phyloP scores from a whole-genome alignment of 805 yeast genomes.

The Cyberlindnera misumaiensis region DNA sequence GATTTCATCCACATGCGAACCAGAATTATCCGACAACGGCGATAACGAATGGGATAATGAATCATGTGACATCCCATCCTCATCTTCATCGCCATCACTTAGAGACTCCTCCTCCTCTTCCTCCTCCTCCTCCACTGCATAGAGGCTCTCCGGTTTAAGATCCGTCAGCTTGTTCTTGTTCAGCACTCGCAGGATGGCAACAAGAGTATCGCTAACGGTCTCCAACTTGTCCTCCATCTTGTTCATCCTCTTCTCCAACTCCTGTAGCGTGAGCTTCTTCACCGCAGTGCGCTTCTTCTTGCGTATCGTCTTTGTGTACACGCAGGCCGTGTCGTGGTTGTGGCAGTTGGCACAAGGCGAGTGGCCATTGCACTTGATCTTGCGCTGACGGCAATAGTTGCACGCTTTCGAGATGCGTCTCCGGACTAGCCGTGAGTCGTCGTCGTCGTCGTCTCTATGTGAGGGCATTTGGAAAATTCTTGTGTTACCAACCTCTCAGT shows the following conservation, averaged over 20 bases:
- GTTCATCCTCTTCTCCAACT: conserved; percentile 19
- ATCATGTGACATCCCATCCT: too few species aligned
- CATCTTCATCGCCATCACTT: conserved; percentile 4
- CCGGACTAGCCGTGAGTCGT: conserved; percentile 8
- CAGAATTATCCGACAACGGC: conserved; percentile 1
- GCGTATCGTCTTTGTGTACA: conserved; percentile 38
- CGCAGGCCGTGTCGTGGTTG: conserved; percentile 74
- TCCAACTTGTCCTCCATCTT: conserved; percentile 15
- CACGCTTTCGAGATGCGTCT: conserved; percentile 34
- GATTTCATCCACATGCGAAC: neutral
- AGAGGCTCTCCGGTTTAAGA: conserved; percentile 1
- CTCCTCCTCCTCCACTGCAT: neutral
- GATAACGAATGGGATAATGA: neutral
- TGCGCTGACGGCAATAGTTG: conserved; percentile 35
- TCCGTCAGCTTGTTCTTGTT: conserved; percentile 8
- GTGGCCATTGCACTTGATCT: conserved; percentile 34
- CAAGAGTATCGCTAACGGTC: conserved; percentile 8
- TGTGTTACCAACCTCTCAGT: too few species aligned
- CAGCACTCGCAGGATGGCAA: conserved; percentile 9
- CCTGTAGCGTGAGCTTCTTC: conserved; percentile 19
- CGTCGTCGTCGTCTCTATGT: too few species aligned
- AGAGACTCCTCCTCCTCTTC: conserved; percentile 4
- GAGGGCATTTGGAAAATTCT: too few species aligned
- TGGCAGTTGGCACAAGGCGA: conserved; percentile 72
- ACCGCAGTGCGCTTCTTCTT: conserved; percentile 15